Evolutionary conservation across 345 rosid genomes (phyloP).

Genomic region (Pistacia atlantica): DNA sequence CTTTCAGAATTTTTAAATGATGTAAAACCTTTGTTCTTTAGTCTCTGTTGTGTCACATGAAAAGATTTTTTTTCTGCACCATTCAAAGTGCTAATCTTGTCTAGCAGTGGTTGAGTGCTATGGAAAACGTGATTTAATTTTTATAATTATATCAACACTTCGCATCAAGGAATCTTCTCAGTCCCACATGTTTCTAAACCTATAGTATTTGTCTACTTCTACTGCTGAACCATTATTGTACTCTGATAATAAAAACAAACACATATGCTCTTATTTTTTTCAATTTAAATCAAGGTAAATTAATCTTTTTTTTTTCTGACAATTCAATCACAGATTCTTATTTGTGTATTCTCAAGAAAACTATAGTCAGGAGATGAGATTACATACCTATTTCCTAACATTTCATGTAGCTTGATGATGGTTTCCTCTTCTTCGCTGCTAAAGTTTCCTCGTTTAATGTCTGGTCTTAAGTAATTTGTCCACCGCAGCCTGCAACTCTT

Average conservation of each 20-base stretch:
- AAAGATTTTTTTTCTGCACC: slow-evolving; percentile 13
- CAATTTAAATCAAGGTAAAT: too few relatives aligned
- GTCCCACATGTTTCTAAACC: slow-evolving; percentile 20
- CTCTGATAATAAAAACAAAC: background rate
- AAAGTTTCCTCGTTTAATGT: slow-evolving; percentile 81
- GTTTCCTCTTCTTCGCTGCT: slow-evolving; percentile 71
- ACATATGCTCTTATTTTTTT: background rate
- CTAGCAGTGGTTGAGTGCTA: background rate
- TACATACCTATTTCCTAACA: slow-evolving; percentile 62
- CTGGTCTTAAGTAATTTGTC: slow-evolving; percentile 79
- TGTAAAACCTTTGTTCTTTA: background rate
- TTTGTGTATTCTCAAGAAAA: background rate
- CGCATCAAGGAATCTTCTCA: slow-evolving; percentile 26
- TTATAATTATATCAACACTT: background rate
- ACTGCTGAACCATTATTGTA: background rate
- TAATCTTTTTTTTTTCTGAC: too few relatives aligned
- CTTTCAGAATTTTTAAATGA: background rate
- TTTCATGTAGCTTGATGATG: slow-evolving; percentile 59
- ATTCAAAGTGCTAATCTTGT: slow-evolving; percentile 22
- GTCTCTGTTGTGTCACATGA: slow-evolving; percentile 24
- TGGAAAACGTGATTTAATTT: background rate
- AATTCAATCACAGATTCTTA: too few relatives aligned
- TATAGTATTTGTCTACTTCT: background rate
- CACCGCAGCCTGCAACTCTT: slow-evolving; percentile 88
- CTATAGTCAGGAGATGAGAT: background rate